Evolutionary conservation across 2,329 filamentous ascomycete genomes (phyloP).

Genomic region (Sporothrix schenckii): DNA sequence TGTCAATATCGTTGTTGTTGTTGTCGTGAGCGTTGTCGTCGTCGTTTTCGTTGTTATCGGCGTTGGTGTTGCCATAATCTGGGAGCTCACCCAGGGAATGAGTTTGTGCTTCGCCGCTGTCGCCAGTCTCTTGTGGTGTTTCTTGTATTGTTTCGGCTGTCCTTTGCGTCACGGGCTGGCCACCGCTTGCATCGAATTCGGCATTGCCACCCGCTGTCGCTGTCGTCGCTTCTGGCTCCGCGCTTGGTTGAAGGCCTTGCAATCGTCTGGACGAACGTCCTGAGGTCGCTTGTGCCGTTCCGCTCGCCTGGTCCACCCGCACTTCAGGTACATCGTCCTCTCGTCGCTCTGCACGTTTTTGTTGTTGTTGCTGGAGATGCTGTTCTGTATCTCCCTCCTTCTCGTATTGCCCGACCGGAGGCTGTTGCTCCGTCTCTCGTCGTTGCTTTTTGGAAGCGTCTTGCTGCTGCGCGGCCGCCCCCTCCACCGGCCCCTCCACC

Average conservation of each 20-base stretch:
- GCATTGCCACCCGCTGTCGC: neutral
- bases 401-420: neutral
- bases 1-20: neutral
- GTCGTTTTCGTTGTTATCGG: neutral
- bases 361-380: neutral
- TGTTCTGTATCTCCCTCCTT: neutral
- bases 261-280: neutral
- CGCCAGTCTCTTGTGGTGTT: neutral
- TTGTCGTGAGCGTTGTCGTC: neutral
- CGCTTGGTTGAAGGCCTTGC: neutral
- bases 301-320: neutral
- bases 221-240: neutral
- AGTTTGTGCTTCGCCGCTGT: neutral
- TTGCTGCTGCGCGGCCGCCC: neutral
- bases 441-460: neutral
- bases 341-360: neutral
- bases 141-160: constrained; percentile 12
- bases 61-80: neutral
- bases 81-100: too few species aligned
- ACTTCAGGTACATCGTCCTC: neutral
- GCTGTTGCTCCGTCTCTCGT: neutral
- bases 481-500: neutral
- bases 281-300: neutral
- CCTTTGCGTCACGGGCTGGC: neutral
- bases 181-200: neutral